phyloP scores from a whole-genome alignment of 768 basidiomycete species.

The Psilocybe azurescens region DNA sequence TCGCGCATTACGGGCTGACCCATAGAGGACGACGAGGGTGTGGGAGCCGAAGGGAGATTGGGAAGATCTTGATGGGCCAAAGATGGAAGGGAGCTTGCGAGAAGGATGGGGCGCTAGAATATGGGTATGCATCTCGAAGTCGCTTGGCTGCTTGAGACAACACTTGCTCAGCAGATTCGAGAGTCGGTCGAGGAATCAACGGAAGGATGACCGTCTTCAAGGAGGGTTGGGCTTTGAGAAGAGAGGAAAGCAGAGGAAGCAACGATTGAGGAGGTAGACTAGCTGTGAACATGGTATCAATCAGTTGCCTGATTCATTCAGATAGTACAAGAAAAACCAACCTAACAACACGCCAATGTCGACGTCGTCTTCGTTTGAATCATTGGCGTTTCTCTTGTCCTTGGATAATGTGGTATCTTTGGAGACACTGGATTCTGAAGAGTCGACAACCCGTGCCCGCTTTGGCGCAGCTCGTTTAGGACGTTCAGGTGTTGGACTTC shows the following conservation, averaged over 20 bases:
- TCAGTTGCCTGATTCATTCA: conserved; percentile 13
- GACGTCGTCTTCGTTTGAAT: conserved; percentile 61
- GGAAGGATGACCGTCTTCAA: conserved; percentile 75
- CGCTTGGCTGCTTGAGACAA: conserved; percentile 72
- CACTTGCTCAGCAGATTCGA: conserved; percentile 75
- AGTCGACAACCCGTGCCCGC: conserved; percentile 55
- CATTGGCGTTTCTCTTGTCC: conserved; percentile 48
- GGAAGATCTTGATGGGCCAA: conserved; percentile 32
- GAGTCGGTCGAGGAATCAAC: conserved; percentile 84
- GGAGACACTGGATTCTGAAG: conserved; percentile 29
- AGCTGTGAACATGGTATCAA: conserved; percentile 48
- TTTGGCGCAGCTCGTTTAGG: conserved; percentile 74
- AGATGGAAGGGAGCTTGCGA: conserved; percentile 37
- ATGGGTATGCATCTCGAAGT: conserved; percentile 83
- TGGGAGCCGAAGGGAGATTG: conserved; percentile 22
- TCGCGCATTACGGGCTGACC: conserved; percentile 75
- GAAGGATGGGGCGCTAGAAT: conserved; percentile 58
- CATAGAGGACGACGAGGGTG: conserved; percentile 21
- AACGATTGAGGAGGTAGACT: conserved; percentile 80
- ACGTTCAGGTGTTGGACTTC: conserved; percentile 84
- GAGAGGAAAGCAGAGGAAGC: conserved; percentile 71
- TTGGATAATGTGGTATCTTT: conserved; percentile 51
- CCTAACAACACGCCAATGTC: conserved; percentile 84
- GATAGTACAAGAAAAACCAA: conserved; percentile 37
- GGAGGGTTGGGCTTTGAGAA: conserved; percentile 70